Base-by-base conservation (phyloP, 352 stramenopile species). In the Peronospora belbahrii region DNA sequence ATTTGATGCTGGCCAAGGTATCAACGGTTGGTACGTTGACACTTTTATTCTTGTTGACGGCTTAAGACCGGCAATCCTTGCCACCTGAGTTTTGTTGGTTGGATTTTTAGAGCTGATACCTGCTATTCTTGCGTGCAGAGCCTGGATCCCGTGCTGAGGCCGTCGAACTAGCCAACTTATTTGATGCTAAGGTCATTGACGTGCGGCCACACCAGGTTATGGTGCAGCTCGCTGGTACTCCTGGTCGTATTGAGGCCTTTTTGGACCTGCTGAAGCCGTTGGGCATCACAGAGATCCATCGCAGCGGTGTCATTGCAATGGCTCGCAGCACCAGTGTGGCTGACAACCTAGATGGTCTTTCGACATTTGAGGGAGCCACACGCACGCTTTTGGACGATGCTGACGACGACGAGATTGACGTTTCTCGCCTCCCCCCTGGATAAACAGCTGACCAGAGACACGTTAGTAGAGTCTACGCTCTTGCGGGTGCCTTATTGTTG, bases 1-100 rank as follows among this genome's bases (percentile, higher is more conserved):
- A 92, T 48, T 59, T 92, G 51, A 89, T 89, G 77, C 76, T 92
- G 32, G 81, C 81, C 47, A 92, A 92, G 59, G 74, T 89, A 20
- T 89, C 81, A 20, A 92, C 81, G 19, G 63, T 58, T 42, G 64
- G 76, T 88, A 67, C 59, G 70, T 80, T 1, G 22, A 30, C 34
- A 10, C 7, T 32, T 11, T n/a, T 34, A 18, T n/a, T n/a, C n/a
- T n/a, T n/a, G n/a, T n/a, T n/a, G n/a, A 14, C 17, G 42, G 17
- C 18, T 42, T 15, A 11, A n/a, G 4, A 33, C n/a, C 33, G 13
- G 2, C 10, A 4, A 11, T 4, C 36, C 6, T 20, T 31, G 13
- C 4, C 22, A 18, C 20, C 13, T 13, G 20, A 18, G 8, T 31
- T 7, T 27, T 6, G 23, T 27, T 27, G 9, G 9, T 27, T 27